Evolutionary conservation across 257 asterid genomes (phyloP), one percentile per base, ranked within the genome.

Genomic region (Plectranthus barbatus): DNA sequence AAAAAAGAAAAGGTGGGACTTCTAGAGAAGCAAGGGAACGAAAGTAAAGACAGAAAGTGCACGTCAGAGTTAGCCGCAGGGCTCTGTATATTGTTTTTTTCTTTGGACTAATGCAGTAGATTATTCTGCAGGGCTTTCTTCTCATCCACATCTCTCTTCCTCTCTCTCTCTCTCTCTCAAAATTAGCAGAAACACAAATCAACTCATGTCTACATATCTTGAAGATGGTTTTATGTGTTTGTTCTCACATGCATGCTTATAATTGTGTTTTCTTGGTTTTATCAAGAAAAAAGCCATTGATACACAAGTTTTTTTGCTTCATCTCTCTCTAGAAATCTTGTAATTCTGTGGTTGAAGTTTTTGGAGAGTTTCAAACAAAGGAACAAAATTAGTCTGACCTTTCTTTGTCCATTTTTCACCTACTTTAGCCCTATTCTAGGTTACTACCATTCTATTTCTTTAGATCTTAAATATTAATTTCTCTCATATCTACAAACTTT

Each of bases 41-140:
- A 9, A 19, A 49, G 23, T 9, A 26, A 26, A 49, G 94, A 91
- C 96, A 87, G 86, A 87, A 91, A 88, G 93, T 76, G 89, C 80
- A 90, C 91, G 91, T 87, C 96, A 90, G 96, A 77, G 78, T 77
- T 79, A 75, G 86, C 84, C 74, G 75, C 64, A 75, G 84, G 76
- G 81, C 19, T 73, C 67, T 67, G 69, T 67, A 11, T 37, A 75
- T 31, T 62, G 46, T 74, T 55, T 66, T 56, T 62, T 59, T 66
- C 31, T 4, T 60, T 51, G 10, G 41, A 8, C 11, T 6, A 36
- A 6, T 1, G 73, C 77, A 70, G 76, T 71, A 70, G 71, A 7
- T 9, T 34, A 5, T 36, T 36, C 7, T 67, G 31, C 31, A 26
- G 31, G 31, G 31, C 66, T 72, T 73, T 78, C 71, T 75, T 81